These are phyloP conservation scores for Kitagawia praeruptora DNA, from an alignment of 129 eudicot species.

Conservation along the genomic window DNA sequence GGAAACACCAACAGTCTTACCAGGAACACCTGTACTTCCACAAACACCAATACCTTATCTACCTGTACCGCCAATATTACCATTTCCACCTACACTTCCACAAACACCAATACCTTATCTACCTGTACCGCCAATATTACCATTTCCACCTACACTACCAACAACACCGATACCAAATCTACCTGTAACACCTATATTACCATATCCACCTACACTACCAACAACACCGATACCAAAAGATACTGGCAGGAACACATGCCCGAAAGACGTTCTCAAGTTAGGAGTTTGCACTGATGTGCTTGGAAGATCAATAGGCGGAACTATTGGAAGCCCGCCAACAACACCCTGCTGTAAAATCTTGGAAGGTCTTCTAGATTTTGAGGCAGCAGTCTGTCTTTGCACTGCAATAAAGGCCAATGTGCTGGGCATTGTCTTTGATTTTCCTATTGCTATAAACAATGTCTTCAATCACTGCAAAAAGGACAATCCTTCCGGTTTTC, in stretches of 20 bases:
- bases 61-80: too few species aligned
- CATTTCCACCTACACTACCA: background rate
- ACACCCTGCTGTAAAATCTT: slow-evolving; percentile 41
- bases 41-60: background rate
- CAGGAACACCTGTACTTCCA: background rate
- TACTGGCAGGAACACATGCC: slow-evolving; percentile 23
- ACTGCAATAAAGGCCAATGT: slow-evolving; percentile 48
- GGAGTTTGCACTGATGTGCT: slow-evolving; percentile 48
- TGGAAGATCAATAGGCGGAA: slow-evolving; percentile 13
- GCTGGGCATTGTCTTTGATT: slow-evolving; percentile 36
- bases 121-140: too few species aligned
- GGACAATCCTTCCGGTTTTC: slow-evolving; percentile 40
- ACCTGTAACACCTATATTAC: background rate
- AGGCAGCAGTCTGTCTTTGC: slow-evolving; percentile 57
- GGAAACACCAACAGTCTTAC: background rate
- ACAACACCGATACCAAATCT: background rate
- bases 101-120: background rate
- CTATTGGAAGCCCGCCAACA: slow-evolving; percentile 21
- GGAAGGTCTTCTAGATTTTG: slow-evolving; percentile 32
- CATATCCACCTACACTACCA: background rate
- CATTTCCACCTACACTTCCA: background rate
- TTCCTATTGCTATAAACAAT: slow-evolving; percentile 44
- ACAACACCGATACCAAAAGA: background rate
- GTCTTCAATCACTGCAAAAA: slow-evolving; percentile 39
- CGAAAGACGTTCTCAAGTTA: slow-evolving; percentile 32